Conservation (phyloP, 1,284 basidiomycete genomes). For the Pyrrhoderma noxium region DNA sequence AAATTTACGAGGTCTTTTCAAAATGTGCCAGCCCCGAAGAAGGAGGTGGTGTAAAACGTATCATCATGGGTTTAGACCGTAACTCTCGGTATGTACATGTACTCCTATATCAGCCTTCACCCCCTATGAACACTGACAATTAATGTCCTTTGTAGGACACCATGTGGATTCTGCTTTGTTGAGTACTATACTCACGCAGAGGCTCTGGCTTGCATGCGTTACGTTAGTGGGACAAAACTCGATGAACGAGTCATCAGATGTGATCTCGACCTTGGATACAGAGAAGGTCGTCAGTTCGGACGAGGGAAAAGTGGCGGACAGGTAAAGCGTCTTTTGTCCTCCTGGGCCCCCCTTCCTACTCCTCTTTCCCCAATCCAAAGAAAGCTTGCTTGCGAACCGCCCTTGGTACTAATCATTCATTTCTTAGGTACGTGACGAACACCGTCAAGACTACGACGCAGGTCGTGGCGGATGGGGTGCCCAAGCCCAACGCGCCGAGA, state of each 20-base stretch:
- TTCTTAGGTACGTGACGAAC: conserved; percentile 80
- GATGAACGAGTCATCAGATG: conserved; percentile 98
- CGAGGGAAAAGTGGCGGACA: conserved; percentile 96
- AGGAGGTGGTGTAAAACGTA: conserved; percentile 94
- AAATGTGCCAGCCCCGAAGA: conserved; percentile 86
- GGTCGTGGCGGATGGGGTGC: conserved; percentile 96
- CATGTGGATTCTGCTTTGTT: conserved; percentile 99
- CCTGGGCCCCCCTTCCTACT: too few species aligned
- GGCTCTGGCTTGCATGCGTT: conserved; percentile 88
- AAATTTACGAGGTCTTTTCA: conserved; percentile 97
- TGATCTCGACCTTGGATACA: conserved; percentile 97
- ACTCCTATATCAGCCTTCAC: not conserved
- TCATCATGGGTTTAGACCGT: conserved; percentile 98
- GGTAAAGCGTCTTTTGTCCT: too few species aligned
- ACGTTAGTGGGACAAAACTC: conserved; percentile 96
- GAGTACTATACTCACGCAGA: conserved; percentile 97
- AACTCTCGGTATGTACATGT: conserved; percentile 67
- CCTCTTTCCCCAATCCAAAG: too few species aligned
- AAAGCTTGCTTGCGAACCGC: too few species aligned
- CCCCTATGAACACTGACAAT: not conserved
- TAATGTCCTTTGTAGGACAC: conserved; percentile 55
- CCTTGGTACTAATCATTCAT: not conserved
- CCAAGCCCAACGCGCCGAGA: conserved; percentile 70
- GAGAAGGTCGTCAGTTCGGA: conserved; percentile 95
- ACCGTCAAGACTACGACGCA: conserved; percentile 94